A percentile compares a stretch with the other conserved stretches of the same genome.
These are phyloP conservation scores for Kwoniella sp. DNA, from an alignment of 768 basidiomycete genomes.

Conservation along the genomic window DNA sequence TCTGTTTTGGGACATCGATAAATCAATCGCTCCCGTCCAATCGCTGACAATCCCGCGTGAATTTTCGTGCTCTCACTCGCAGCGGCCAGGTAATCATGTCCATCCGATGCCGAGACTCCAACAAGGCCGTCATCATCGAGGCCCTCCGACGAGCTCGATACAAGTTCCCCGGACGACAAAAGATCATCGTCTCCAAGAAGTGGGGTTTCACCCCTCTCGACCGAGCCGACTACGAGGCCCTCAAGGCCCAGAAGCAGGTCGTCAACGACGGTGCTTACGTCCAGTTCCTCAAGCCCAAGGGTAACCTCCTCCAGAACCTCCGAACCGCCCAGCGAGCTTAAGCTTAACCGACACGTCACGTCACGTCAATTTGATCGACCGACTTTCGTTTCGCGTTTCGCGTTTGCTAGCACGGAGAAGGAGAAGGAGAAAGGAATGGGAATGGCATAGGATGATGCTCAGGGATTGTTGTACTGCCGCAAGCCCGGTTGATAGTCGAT, in stretches of 20 bases:
- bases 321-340: conserved; percentile 63
- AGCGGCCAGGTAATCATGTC: conserved; percentile 94
- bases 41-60: conserved; percentile 55
- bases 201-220: conserved; percentile 98
- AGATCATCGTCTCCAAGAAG: conserved; percentile 68
- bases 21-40: background rate
- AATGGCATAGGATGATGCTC: background rate
- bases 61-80: conserved; percentile 35
- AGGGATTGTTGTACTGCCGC: conserved; percentile 14
- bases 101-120: conserved; percentile 87
- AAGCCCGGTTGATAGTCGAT: conserved; percentile 10
- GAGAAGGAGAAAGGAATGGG: conserved; percentile 3
- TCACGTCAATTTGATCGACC: background rate
- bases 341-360: background rate
- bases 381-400: background rate
- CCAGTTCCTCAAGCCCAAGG: conserved; percentile 85
- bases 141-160: conserved; percentile 96
- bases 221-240: conserved; percentile 80
- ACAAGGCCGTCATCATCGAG: conserved; percentile 87
- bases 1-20: background rate
- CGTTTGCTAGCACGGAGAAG: conserved; percentile 1
- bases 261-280: conserved; percentile 94
- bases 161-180: conserved; percentile 63
- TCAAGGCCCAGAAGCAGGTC: conserved; percentile 88
- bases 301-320: conserved; percentile 80